Evolutionary conservation across 768 basidiomycete genomes (phyloP).

Genomic region (Pisolithus albus): DNA sequence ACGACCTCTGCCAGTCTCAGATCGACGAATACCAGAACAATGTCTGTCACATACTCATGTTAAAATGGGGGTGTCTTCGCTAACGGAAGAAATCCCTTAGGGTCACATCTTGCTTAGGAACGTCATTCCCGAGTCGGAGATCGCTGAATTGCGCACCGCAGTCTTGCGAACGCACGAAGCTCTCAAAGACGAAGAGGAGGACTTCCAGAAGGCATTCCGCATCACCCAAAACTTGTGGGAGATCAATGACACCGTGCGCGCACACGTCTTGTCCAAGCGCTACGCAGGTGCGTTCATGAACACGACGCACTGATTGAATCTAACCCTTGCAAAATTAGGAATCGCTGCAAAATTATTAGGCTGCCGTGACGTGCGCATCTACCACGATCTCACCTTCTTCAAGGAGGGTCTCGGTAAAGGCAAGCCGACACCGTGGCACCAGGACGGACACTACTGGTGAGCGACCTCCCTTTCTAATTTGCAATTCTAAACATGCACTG

Average conservation of each 20-base stretch:
- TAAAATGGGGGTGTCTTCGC: not conserved
- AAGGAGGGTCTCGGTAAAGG: conserved; percentile 4
- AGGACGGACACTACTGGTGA: conserved; percentile 2
- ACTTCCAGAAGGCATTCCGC: conserved; percentile 6
- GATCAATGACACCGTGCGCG: conserved; percentile 1
- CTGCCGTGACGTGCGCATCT: conserved; percentile 4
- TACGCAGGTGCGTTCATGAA: not conserved
- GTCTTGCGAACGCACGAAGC: not conserved
- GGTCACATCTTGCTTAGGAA: not conserved
- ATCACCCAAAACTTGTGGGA: conserved; percentile 3
- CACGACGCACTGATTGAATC: not conserved
- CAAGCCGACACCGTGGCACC: not conserved
- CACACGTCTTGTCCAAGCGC: conserved; percentile 3
- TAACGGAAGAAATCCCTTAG: not conserved
- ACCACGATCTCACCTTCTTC: conserved; percentile 6
- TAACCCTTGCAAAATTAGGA: not conserved
- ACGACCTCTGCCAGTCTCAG: not conserved
- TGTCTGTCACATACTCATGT: not conserved
- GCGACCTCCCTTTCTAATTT: not conserved
- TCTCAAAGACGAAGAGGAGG: not conserved
- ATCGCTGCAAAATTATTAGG: conserved; percentile 5
- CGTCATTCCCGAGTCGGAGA: not conserved
- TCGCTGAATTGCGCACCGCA: conserved; percentile 1
- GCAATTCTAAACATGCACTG: not conserved
- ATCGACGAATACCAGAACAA: not conserved